Evolutionary conservation across 2,329 filamentous ascomycete species (phyloP), one percentile per base, ranked within the genome.

Genomic region (Colletotrichum euphorbiae): DNA sequence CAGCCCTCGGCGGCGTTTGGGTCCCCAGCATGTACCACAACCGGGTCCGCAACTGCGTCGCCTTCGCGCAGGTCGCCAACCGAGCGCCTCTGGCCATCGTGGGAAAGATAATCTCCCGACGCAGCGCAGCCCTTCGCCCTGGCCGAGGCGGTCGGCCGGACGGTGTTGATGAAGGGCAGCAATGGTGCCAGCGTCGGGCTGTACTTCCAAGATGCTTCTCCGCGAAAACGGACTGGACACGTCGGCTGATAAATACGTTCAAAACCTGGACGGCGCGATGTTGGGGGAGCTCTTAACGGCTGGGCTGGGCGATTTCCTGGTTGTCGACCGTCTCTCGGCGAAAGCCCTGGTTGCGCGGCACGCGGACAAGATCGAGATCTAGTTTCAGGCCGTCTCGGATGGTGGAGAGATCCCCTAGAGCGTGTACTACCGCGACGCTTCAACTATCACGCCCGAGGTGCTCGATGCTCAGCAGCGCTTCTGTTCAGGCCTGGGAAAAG

Each of bases 341-440:
- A 46, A 50, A 12, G 50, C 59, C n/a, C 33, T 38, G 9, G 5
- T 38, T 38, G 31, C 36, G n/a, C 51, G 45, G 2, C 58, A 69
- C 45, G 31, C 61, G 9, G 42, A 56, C 17, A 31, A 51, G 46
- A 51, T 69, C n/a, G 33, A 28, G 13, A 64, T 71, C 8, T 62
- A 46, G 19, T n/a, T 69, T 21, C 54, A 69, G 24, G 64, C 55
- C 52, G 69, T 59, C 55, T 54, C 62, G 5, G 21, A 38, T 15
- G 66, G 56, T n/a, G 46, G 46, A 6, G 63, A 65, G 12, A 60
- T 70, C 15, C 67, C 70, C 5, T 70, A 67, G 67, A 71, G 70
- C 43, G 70, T 71, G 11, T 71, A 71, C 51, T 71, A 71, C 42
- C 57, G 63, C 13, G 63, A 71, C 38, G 52, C 63, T 5, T 46